Conservation (phyloP, 2,329 filamentous ascomycete species). For the Aspergillus fijiensis region DNA sequence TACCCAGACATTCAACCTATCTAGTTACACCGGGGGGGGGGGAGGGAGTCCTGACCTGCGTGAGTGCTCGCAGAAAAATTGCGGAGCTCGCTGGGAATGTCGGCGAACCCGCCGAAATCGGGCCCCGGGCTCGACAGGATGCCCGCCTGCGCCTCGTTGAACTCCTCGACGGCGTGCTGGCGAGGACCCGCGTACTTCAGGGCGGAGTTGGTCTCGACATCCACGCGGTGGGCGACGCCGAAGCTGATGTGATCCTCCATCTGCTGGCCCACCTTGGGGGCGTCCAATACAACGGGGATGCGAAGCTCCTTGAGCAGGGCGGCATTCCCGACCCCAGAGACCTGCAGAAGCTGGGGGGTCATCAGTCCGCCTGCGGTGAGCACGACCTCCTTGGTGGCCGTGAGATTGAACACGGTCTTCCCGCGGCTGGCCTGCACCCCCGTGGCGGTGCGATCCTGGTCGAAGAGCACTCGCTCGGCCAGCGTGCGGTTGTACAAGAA, state of each 20-base stretch:
- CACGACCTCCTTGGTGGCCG: constrained; percentile 13
- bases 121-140: no score
- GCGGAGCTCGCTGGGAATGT: no score
- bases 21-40: no score
- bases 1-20: no score
- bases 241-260: constrained; percentile 15
- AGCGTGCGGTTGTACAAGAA: constrained; percentile 10
- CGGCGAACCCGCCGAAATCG: no score
- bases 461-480: constrained; percentile 15
- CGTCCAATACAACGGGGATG: constrained; percentile 9
- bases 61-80: no score
- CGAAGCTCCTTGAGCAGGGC: constrained; percentile 1
- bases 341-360: constrained; percentile 25
- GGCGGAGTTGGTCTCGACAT: no score
- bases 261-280: constrained; percentile 15
- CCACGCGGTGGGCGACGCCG: background rate
- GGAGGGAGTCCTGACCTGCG: no score
- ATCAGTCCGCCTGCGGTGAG: constrained; percentile 12
- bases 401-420: constrained; percentile 1
- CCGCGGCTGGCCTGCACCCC: constrained; percentile 11
- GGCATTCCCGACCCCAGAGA: constrained; percentile 23
- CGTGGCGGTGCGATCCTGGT: constrained; percentile 5
- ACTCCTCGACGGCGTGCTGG: no score
- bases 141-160: no score
- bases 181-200: no score